Evolutionary conservation across 495 filamentous ascomycete genomes (phyloP).

Genomic region (Lophium mytilinum): DNA sequence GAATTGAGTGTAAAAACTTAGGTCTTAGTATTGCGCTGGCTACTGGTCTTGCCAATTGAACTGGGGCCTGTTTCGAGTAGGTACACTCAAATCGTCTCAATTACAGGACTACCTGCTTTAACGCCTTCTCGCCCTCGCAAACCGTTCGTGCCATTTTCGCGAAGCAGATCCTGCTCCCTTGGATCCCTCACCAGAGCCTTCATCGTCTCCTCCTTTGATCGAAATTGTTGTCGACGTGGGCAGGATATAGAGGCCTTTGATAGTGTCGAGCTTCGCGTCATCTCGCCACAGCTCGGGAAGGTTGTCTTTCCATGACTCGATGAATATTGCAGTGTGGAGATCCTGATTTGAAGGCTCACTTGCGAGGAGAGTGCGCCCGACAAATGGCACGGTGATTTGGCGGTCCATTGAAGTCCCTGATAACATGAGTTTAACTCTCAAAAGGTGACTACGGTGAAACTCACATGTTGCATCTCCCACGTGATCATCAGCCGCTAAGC

Average conservation of each 20-base stretch:
- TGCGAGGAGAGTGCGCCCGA: slow-evolving; percentile 47
- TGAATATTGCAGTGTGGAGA: slow-evolving; percentile 36
- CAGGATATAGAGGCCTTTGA: slow-evolving; percentile 31
- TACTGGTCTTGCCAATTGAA: no score
- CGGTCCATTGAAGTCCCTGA: no score
- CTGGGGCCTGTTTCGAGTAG: no score
- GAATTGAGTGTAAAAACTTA: no score
- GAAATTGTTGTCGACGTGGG: slow-evolving; percentile 19
- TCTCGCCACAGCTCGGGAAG: slow-evolving; percentile 53
- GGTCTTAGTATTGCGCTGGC: no score
- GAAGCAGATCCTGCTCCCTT: slow-evolving; percentile 36
- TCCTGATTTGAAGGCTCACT: slow-evolving; percentile 27
- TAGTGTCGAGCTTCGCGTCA: slow-evolving; percentile 39
- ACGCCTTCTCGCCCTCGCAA: slow-evolving; percentile 32
- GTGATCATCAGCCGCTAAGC: slow-evolving; percentile 5
- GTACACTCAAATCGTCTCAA: no score
- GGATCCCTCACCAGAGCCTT: slow-evolving; percentile 9
- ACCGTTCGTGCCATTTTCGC: slow-evolving; percentile 86
- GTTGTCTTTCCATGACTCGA: slow-evolving; percentile 48
- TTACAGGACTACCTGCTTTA: not conserved
- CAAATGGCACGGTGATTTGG: slow-evolving; percentile 36
- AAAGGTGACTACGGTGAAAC: slow-evolving; percentile 16
- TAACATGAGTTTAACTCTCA: no score
- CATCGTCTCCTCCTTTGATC: not conserved
- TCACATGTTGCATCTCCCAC: slow-evolving; percentile 28